Base-by-base conservation (phyloP, 208 protist species). In the Leishmania tropica region DNA sequence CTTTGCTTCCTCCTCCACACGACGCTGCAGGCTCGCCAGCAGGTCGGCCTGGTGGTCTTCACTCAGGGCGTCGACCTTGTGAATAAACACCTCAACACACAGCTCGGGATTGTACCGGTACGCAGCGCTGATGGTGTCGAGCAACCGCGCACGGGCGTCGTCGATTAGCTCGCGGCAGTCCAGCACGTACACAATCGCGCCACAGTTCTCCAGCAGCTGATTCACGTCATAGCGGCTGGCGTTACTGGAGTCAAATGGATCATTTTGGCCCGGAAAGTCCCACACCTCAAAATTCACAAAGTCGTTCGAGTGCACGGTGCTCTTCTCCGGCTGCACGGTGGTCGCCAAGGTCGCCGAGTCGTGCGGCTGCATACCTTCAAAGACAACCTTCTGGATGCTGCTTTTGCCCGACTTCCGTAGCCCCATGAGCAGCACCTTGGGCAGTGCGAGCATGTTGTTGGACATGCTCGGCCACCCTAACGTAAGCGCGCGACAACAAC, bases 221-320 rank as follows among this genome's bases (percentile, higher is more conserved):
- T 91, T 87, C 51, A 88, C 85, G 62, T 96, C 90, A 76, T 92
- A 94, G 45, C 85, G 81, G 71, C 80, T 89, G 85, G 75, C 84
- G 47, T 88, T 90, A 79, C 89, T 92, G 5, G 86, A 80, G 70
- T 95, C 89, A 74, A 98, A 96, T 0, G 95, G 93, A 80, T 98
- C 93, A 76, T 88, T 95, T 78, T 98, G 95, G 0, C 95, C 95
- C 1, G 95, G 95, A 78, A 98, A 96, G 87, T 98, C 95, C 93
- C 95, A 98, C 62, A 98, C 93, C 75, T 98, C 93, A 76, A 98
- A 98, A 71, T 94, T 96, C 24, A 98, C 89, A 88, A 98, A 96
- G 78, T 96, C 93, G 56, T 96, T 96, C 40, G 89, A 92, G 81
- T 91, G 90, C 71, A 97, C 91, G 2, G 85, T 90, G 70, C 80